Evolutionary conservation across 2,329 filamentous ascomycete genomes (phyloP).

Genomic region (Paraphaeosphaeria minitans): DNA sequence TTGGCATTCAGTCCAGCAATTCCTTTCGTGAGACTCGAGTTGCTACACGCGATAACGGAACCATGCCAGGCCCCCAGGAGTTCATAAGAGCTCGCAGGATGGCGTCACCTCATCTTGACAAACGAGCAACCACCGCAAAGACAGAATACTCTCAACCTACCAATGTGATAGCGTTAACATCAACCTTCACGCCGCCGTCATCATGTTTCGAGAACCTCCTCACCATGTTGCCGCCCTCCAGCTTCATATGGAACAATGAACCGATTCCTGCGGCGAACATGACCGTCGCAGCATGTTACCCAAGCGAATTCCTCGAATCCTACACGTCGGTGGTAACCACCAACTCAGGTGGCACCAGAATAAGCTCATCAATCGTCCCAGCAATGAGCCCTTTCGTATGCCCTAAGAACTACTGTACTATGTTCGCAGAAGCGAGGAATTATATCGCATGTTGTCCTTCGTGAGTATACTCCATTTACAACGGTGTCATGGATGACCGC

Average conservation of each 20-base stretch:
- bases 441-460: constrained; percentile 38
- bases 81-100: neutral
- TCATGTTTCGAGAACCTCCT: constrained; percentile 30
- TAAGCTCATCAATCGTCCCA: constrained; percentile 26
- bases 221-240: constrained; percentile 29
- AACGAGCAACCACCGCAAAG: constrained; percentile 4
- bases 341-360: constrained; percentile 5
- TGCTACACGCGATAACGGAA: neutral
- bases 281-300: constrained; percentile 31
- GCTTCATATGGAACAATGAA: constrained; percentile 35
- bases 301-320: constrained; percentile 26
- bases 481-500: neutral
- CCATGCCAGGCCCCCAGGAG: neutral
- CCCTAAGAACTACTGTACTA: constrained; percentile 29
- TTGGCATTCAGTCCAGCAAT: neutral
- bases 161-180: constrained; percentile 24
- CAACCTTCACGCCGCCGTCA: constrained; percentile 32
- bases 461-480: constrained; percentile 16
- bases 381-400: constrained; percentile 34
- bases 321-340: constrained; percentile 26
- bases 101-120: neutral
- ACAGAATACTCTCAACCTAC: constrained; percentile 17
- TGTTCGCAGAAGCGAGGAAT: constrained; percentile 22
- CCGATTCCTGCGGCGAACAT: constrained; percentile 27
- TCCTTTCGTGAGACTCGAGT: neutral